Evolutionary conservation across 495 filamentous ascomycete genomes (phyloP).

Genomic region (Glarea lozoyensis): DNA sequence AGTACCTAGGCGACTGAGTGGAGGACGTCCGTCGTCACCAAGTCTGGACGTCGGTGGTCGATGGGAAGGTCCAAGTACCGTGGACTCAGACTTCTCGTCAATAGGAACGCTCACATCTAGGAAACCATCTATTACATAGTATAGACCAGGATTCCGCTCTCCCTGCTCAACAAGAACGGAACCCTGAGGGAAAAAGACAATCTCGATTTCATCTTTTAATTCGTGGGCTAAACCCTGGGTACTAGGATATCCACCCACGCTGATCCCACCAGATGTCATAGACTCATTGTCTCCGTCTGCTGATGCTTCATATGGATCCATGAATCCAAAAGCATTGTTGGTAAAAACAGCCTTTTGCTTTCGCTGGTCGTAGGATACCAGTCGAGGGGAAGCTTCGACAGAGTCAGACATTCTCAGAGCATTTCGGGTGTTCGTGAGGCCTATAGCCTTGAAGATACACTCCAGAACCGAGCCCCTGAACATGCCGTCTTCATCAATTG

Average conservation of each 20-base stretch:
- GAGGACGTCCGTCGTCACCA: conserved; percentile 36
- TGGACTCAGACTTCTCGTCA: conserved; percentile 23
- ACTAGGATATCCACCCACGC: conserved; percentile 30
- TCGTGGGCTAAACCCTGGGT: conserved; percentile 54
- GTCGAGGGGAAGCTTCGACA: conserved; percentile 71
- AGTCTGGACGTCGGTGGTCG: conserved; percentile 18
- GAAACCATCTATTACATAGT: conserved; percentile 97
- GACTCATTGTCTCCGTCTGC: conserved; percentile 83
- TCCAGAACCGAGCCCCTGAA: conserved; percentile 88
- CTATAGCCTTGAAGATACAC: conserved; percentile 93
- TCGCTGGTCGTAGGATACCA: conserved; percentile 78
- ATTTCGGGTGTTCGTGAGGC: conserved; percentile 60
- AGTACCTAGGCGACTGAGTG: conserved; percentile 39
- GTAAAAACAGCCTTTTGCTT: conserved; percentile 75
- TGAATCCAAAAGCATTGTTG: conserved; percentile 84
- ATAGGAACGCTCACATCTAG: conserved; percentile 76
- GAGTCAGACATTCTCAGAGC: conserved; percentile 59
- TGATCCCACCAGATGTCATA: conserved; percentile 51
- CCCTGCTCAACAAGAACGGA: conserved; percentile 96
- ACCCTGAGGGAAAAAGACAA: conserved; percentile 92
- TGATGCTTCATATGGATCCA: conserved; percentile 80
- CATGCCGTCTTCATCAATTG: conserved; percentile 72
- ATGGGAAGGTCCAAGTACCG: conserved; percentile 19
- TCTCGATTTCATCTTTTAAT: conserved; percentile 86
- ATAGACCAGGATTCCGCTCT: conserved; percentile 88